Base-by-base conservation (phyloP, 345 rosid species). In the Angophora floribunda region DNA sequence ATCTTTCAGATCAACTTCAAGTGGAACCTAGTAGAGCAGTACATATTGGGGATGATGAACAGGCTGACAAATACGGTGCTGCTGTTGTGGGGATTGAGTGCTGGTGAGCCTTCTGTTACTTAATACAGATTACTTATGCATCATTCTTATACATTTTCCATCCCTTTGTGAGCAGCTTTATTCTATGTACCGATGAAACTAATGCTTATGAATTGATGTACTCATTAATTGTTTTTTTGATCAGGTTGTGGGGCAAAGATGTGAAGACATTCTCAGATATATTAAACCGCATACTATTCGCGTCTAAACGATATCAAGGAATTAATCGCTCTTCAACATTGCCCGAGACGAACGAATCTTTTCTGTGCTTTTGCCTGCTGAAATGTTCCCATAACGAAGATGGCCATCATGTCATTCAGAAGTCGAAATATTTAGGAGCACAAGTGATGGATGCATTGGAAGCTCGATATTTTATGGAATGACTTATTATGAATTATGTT, bases 221-320 rank as follows among this genome's bases (percentile, higher is more conserved):
- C 13, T 51, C 26, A 52, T 67, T 57, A 24, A 16, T 41, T 53
- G 30, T 11, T 51, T 90, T 88, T 53, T 89, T 87, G 36, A 80
- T 79, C 95, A 96, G 99, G 99, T 89, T 96, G 87, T 95, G 99
- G 99, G 96, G 98, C 50, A 89, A 47, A 87, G 98, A 97, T 86
- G 96, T 95, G 78, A 90, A 89, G 90, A 91, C 96, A 65, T 97
- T 97, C 88, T 87, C 93, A 7, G 99, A 95, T 53, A 90, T 97
- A 85, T 90, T 89, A 88, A 91, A 89, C 55, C 94, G 92, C 45
- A 88, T 97, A 86, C 88, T 97, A 16, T 85, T 9, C 86, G 16
- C 10, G 9, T 85, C 26, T 88, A 67, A 67, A 70, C 21, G 26
- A 70, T 70, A 36, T 36, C 82, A 36, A 5, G 82, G 45, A 19